These are phyloP conservation scores for Oryza glumipatula DNA, from an alignment of 176 grass and related monocot species.

Conservation along the genomic window DNA sequence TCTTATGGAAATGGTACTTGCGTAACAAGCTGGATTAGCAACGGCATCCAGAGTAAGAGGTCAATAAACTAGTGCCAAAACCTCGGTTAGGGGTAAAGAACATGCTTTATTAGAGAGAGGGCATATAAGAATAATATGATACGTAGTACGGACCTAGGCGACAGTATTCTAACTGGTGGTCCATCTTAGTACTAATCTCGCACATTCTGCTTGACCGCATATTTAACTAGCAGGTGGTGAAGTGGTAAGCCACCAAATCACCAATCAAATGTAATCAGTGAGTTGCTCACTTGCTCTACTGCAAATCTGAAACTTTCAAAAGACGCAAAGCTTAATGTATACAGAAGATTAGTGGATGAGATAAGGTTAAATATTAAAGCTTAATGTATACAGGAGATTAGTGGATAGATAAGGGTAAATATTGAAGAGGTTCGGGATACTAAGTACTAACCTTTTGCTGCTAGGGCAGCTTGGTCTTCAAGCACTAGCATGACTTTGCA, in stretches of 20 bases:
- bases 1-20: background rate
- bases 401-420: background rate
- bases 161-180: constrained; percentile 3
- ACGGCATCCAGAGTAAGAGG: background rate
- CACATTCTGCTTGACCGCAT: background rate
- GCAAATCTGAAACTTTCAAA: background rate
- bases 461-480: background rate
- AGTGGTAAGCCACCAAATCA: background rate
- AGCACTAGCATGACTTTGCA: background rate
- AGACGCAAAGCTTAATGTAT: constrained; percentile 1
- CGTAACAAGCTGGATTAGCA: constrained; percentile 5
- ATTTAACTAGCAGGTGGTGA: background rate
- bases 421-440: background rate
- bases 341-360: background rate
- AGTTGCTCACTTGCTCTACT: background rate
- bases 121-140: background rate
- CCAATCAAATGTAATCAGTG: background rate
- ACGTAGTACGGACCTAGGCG: background rate
- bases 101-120: background rate
- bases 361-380: background rate
- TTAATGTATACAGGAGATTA: background rate
- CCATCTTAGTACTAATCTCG: background rate
- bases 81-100: background rate
- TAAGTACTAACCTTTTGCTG: background rate
- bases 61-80: background rate